Evolutionary conservation across 1,284 basidiomycete species (phyloP).

Genomic region (Moesziomyces parantarcticus): DNA sequence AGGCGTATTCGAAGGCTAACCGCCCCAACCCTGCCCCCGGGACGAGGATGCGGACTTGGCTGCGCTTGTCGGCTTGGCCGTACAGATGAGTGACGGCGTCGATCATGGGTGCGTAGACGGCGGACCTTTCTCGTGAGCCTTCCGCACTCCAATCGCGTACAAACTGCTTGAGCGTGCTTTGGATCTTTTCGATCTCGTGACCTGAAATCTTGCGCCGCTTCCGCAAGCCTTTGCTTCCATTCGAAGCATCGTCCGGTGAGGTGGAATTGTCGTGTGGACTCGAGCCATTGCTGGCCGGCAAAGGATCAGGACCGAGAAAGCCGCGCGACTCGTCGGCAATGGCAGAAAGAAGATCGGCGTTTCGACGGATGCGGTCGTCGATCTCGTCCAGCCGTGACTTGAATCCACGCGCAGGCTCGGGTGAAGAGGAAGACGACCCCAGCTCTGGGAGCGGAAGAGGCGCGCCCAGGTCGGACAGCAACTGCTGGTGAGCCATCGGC

Average conservation of each 20-base stretch:
- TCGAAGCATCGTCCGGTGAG: too few species aligned
- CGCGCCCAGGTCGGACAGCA: constrained; percentile 46
- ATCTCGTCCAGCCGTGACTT: constrained; percentile 59
- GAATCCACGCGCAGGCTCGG: constrained; percentile 28
- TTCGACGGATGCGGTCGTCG: constrained; percentile 66
- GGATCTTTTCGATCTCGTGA: constrained; percentile 64
- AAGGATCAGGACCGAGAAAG: constrained; percentile 50
- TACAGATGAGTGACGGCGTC: constrained; percentile 47
- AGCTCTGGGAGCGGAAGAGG: constrained; percentile 46
- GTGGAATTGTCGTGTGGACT: background rate
- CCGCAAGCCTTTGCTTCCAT: constrained; percentile 4
- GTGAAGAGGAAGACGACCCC: background rate
- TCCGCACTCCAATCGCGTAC: constrained; percentile 64
- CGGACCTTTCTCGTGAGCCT: constrained; percentile 49
- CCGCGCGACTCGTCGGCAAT: constrained; percentile 58
- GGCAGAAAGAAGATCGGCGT: constrained; percentile 57
- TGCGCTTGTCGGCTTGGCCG: constrained; percentile 27
- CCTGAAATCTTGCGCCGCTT: constrained; percentile 44
- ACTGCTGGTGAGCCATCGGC: constrained; percentile 54
- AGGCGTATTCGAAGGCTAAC: constrained; percentile 62
- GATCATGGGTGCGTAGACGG: constrained; percentile 59
- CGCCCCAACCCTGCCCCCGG: constrained; percentile 65
- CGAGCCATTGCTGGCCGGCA: constrained; percentile 5
- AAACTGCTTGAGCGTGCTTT: constrained; percentile 65
- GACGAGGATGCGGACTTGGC: constrained; percentile 54